Conservation (phyloP, 164 flowering plant genomes). For the Vitis cinerea region DNA sequence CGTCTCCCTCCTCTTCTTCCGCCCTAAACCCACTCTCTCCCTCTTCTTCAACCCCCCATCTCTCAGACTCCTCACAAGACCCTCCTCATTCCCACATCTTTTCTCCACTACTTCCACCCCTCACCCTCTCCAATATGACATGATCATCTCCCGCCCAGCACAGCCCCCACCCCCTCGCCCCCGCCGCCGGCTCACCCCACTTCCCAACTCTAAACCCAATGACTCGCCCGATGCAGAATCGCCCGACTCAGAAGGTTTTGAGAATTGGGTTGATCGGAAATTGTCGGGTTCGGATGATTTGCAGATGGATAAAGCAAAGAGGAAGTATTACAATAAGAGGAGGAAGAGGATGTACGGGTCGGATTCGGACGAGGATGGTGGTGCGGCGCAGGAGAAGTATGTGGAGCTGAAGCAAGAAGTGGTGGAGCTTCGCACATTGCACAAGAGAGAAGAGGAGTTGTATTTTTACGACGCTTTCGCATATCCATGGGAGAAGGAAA, state of each 20-base stretch:
- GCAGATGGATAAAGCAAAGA: slow-evolving; percentile 71
- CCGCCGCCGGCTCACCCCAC: slow-evolving; percentile 26
- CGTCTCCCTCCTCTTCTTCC: slow-evolving; percentile 21
- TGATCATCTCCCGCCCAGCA: slow-evolving; percentile 69
- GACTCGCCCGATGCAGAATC: slow-evolving; percentile 27
- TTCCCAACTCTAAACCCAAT: slow-evolving; percentile 22
- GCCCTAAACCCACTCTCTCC: slow-evolving; percentile 19
- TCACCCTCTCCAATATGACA: slow-evolving; percentile 88
- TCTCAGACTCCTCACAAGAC: slow-evolving; percentile 9
- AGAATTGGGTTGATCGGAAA: slow-evolving; percentile 65
- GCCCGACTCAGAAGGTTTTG: slow-evolving; percentile 40
- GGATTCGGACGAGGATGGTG: slow-evolving; percentile 62
- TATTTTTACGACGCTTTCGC: slow-evolving; percentile 78
- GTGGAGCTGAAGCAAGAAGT: slow-evolving; percentile 85
- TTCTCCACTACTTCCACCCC: slow-evolving; percentile 59
- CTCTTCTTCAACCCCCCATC: slow-evolving; percentile 8
- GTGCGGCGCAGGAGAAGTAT: slow-evolving; percentile 31
- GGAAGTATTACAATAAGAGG: slow-evolving; percentile 81
- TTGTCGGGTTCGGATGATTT: slow-evolving; percentile 15
- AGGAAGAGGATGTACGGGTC: slow-evolving; percentile 83
- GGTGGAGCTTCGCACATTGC: slow-evolving; percentile 63
- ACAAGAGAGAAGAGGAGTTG: slow-evolving; percentile 84
- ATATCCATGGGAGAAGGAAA: slow-evolving; percentile 96
- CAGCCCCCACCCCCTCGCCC: slow-evolving; percentile 21
- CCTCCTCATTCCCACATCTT: slow-evolving; percentile 1